Evolutionary conservation across 2,329 filamentous ascomycete species (phyloP).

Genomic region (Fusarium albidum): DNA sequence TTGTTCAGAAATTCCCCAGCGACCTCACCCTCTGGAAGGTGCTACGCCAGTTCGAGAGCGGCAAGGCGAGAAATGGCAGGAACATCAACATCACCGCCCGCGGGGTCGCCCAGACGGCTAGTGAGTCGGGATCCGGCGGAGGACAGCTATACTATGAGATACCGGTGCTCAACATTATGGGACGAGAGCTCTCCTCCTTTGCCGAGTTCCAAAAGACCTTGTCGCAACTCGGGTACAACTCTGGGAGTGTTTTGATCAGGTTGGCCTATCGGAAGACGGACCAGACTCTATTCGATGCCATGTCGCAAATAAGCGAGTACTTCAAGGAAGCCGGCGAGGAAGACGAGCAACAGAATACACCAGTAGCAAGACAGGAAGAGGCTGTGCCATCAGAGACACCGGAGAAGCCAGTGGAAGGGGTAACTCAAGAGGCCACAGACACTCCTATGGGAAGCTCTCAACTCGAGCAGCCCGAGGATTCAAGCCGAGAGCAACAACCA

Average conservation of each 20-base stretch:
- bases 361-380: slow-evolving; percentile 9
- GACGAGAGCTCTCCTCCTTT: slow-evolving; percentile 78
- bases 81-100: slow-evolving; percentile 85
- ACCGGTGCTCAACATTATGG: slow-evolving; percentile 85
- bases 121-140: slow-evolving; percentile 62
- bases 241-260: slow-evolving; percentile 80
- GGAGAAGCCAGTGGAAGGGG: slow-evolving; percentile 16
- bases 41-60: slow-evolving; percentile 87
- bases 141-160: slow-evolving; percentile 89
- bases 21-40: slow-evolving; percentile 90
- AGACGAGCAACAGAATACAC: slow-evolving; percentile 15
- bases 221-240: slow-evolving; percentile 85
- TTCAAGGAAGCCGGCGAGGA: slow-evolving; percentile 64
- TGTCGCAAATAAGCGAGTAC: slow-evolving; percentile 79
- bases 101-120: slow-evolving; percentile 71
- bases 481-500: slow-evolving; percentile 7
- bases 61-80: slow-evolving; percentile 65
- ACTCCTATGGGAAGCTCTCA: slow-evolving; percentile 35
- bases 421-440: slow-evolving; percentile 25
- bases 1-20: slow-evolving; percentile 87
- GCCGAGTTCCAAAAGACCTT: slow-evolving; percentile 88
- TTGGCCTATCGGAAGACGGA: slow-evolving; percentile 80
- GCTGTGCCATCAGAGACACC: slow-evolving; percentile 13
- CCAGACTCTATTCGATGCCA: slow-evolving; percentile 83
- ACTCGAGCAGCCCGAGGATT: slow-evolving; percentile 7